phyloP scores from a whole-genome alignment of 78 protist genomes.

The Paratrimastix pyriformis region DNA sequence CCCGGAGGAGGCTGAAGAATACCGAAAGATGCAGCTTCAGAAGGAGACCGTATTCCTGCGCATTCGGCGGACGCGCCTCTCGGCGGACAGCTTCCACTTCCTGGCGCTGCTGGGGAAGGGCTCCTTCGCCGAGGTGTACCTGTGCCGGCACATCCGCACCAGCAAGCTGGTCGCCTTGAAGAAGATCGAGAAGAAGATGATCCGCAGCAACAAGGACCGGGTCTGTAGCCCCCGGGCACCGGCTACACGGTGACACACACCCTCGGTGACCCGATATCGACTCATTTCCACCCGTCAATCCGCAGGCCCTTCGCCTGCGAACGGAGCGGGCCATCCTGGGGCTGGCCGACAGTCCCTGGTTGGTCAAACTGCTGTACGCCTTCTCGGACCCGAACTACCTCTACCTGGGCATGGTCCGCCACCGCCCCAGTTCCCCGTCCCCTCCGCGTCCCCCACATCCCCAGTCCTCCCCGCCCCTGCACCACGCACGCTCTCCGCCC shows the following conservation, averaged over 20 bases:
- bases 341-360: neutral
- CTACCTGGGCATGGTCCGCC: constrained; percentile 10
- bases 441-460: neutral
- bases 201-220: too few relatives aligned
- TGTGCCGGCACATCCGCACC: constrained; percentile 6
- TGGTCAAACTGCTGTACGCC: constrained; percentile 14
- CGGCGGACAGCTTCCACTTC: neutral
- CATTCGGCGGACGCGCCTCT: too few relatives aligned
- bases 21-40: too few relatives aligned
- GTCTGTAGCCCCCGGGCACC: too few relatives aligned
- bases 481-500: too few relatives aligned
- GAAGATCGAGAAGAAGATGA: neutral
- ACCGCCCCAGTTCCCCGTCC: neutral
- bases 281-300: too few relatives aligned
- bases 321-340: constrained; percentile 15
- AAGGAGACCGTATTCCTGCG: too few relatives aligned
- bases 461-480: neutral
- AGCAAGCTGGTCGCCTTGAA: neutral
- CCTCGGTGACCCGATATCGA: too few relatives aligned
- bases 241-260: too few relatives aligned
- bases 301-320: neutral
- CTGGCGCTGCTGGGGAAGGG: constrained; percentile 2
- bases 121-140: constrained; percentile 3
- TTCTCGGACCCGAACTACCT: neutral
- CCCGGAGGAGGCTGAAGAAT: too few relatives aligned